Percentiles rank a stretch among this genome's conserved stretches.
Conservation (phyloP, 2,329 filamentous ascomycete genomes). For the Colletotrichum euphorbiae region DNA sequence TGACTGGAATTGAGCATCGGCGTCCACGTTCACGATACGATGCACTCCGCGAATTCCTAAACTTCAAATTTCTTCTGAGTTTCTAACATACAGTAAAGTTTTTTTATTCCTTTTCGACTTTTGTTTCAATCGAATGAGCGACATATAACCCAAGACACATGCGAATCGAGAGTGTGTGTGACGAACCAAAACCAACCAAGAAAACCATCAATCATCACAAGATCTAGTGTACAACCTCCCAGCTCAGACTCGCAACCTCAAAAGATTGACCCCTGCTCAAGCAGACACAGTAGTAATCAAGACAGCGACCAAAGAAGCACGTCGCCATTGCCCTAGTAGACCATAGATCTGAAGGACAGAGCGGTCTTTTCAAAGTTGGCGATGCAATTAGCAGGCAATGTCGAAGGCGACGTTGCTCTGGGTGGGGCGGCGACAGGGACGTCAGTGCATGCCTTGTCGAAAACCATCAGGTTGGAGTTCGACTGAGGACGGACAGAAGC, state of each 20-base stretch:
- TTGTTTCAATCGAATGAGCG: conserved; percentile 3
- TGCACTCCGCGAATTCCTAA: background rate
- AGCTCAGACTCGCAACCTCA: too few species aligned
- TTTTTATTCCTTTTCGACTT: conserved; percentile 2
- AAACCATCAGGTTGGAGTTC: conserved; percentile 31
- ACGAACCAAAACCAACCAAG: conserved; percentile 10
- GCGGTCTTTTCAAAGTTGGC: too few species aligned
- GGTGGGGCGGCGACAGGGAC: conserved; percentile 18
- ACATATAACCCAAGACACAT: background rate
- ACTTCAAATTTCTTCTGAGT: background rate
- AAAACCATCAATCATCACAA: conserved; percentile 22
- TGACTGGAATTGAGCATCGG: too few species aligned
- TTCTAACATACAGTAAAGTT: background rate
- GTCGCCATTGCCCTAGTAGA: too few species aligned
- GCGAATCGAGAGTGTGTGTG: conserved; percentile 1
- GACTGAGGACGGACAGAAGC: conserved; percentile 19
- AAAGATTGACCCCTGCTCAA: background rate
- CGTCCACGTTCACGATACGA: too few species aligned
- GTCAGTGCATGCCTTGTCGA: conserved; percentile 27
- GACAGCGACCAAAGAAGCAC: too few species aligned
- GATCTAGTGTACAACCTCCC: background rate
- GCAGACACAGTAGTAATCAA: background rate
- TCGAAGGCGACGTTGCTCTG: conserved; percentile 27
- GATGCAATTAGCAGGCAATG: conserved; percentile 12
- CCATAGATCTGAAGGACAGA: too few species aligned